Evolutionary conservation across 257 asterid species (phyloP), one percentile per base, ranked within the genome.

Genomic region (Solanum phureja): DNA sequence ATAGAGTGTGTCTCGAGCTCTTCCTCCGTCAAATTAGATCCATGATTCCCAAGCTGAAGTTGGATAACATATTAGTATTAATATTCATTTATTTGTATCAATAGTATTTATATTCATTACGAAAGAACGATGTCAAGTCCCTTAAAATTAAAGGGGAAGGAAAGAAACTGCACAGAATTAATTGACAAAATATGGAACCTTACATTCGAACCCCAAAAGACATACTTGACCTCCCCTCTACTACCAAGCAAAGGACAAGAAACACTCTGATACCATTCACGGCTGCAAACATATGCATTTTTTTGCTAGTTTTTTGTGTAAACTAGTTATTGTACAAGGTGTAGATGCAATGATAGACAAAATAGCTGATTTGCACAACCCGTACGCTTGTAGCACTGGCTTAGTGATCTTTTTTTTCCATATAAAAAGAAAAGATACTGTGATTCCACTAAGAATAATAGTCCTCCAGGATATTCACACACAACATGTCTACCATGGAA

Each of bases 1-100:
- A 94, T 92, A 56, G 94, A 91, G 64, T 94, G 98, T 31, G 96
- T 94, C 91, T 93, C 96, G 6, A 93, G 98, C 91, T 94, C 95
- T 90, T 94, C 98, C 90, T 94, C 98, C 16, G 98, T 94, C 89
- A 93, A 89, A 86, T 92, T 93, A 64, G 96, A 94, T 87, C 94
- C 98, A 85, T 90, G 95, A 87, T 88, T 94, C 86, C 96, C 96
- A 88, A 94, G 95, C 98, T 94, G 95, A 83, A 88, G 60, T 85
- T 66, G 84, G 89, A 69, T 40, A 83, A 58, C 76, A 86, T 6
- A 83, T 27, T 76, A 68, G 58, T 42, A 64, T 85, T 69, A 40
- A 66, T 14, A 49, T 29, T 82, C 29, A 81, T 81, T 81, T 81
- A 44, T 31, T 69, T 69, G 38, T n/a, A 69, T 31, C n/a, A 69